Conservation (phyloP, 805 yeast species). For the Metschnikowia dekortorum region DNA sequence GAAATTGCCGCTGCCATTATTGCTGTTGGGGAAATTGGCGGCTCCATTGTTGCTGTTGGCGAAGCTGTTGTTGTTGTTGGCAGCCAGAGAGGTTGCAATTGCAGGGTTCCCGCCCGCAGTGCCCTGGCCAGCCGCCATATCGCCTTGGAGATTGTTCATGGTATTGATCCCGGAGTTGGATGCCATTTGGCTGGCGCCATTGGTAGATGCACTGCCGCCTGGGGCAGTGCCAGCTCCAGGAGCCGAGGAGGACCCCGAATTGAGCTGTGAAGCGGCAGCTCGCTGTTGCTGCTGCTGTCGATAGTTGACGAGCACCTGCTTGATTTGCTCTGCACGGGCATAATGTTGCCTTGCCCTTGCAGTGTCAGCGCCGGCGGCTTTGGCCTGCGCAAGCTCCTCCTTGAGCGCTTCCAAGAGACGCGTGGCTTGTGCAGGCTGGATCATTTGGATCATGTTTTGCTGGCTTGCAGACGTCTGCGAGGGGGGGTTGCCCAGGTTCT, state of each 20-base stretch:
- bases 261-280: constrained; percentile 12
- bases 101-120: neutral
- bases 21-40: neutral
- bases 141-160: neutral
- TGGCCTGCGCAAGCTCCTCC: constrained; percentile 55
- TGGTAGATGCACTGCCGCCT: neutral
- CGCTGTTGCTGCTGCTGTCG: constrained; percentile 47
- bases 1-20: neutral
- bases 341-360: constrained; percentile 57
- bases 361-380: constrained; percentile 47
- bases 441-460: constrained; percentile 17
- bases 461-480: constrained; percentile 10
- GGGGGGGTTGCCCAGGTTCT: constrained; percentile 5
- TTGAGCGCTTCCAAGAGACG: constrained; percentile 58
- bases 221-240: neutral
- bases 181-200: neutral
- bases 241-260: neutral
- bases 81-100: neutral
- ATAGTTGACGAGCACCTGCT: constrained; percentile 53
- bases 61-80: neutral
- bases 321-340: constrained; percentile 59
- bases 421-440: constrained; percentile 50
- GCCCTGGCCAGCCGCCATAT: neutral
- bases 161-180: neutral
- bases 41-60: neutral